Base-by-base conservation (phyloP, 2,329 filamentous ascomycete genomes). In the Epicoccum sorghinum region DNA sequence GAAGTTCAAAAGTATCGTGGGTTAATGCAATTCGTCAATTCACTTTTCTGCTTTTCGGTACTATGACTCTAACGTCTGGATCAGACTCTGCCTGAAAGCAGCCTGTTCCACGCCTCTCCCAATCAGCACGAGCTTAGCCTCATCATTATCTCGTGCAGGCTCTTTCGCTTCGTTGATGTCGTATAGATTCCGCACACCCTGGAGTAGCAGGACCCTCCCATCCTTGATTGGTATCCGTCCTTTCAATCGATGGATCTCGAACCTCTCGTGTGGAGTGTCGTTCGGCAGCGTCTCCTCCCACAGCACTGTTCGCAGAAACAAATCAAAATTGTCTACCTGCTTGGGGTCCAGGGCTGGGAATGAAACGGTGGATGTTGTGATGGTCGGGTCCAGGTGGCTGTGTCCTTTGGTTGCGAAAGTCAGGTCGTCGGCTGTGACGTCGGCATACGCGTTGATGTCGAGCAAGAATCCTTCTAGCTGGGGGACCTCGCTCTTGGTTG, bases 161-260 rank as follows among this genome's bases (percentile, higher is more conserved):
- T 55, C 14, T 1, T 51, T 54, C 2, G 38, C 47, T 61, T 96
- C 91, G 23, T 91, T 84, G 23, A 98, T 89, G 67, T 99, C 95
- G 73, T 98, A 99, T 13, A 98, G 84, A 65, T 97, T 93, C 47
- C 93, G 81, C 1, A 99, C 95, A 2, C 93, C 95, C 73, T 99
- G 95, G 7, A 98, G 81, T 59, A 98, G 85, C 70, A 91, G 90
- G 38, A 86, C 78, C 0, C 80, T 78, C 1, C 90, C 91, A 49
- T 87, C 80, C 0, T 77, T 68, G 14, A 93, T 79, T 0, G 84
- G 79, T 6, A 98, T 74, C 3, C 91, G 85, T 0, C 92, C 93
- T 72, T 99, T 99, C 32, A 91, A 79, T 10, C 95, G 85, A 70
- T 99, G 93, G 22, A 98, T 87, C 66, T 97, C 92, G 60, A 96